Evolutionary conservation across 768 basidiomycete genomes (phyloP).

Genomic region (Amanita pallidorosea): DNA sequence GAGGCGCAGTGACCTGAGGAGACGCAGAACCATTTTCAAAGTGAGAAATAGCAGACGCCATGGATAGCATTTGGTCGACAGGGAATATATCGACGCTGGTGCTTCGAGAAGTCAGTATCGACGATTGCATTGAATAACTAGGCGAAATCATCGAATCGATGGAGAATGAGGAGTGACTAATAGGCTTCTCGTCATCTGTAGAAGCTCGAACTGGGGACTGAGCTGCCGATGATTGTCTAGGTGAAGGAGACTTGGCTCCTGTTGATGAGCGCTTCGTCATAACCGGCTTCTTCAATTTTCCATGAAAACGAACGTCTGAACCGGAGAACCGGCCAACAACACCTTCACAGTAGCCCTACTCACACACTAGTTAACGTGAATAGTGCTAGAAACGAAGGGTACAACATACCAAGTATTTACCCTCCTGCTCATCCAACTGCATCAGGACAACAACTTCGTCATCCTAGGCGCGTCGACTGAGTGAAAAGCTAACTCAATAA

Average conservation of each 20-base stretch:
- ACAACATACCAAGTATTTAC: slow-evolving; percentile 49
- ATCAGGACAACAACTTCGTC: slow-evolving; percentile 74
- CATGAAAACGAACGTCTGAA: slow-evolving; percentile 54
- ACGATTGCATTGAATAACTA: not conserved
- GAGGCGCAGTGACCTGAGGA: slow-evolving; percentile 1
- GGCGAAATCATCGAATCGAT: not conserved
- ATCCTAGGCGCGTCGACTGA: slow-evolving; percentile 30
- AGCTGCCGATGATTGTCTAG: not conserved
- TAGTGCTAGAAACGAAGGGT: not conserved
- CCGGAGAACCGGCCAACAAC: slow-evolving; percentile 71
- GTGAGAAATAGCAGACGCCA: not conserved
- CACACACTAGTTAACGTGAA: not conserved
- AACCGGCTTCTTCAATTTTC: slow-evolving; percentile 70
- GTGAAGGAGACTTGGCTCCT: slow-evolving; percentile 5
- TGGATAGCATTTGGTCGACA: not conserved
- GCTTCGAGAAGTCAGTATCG: not conserved
- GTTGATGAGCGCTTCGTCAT: slow-evolving; percentile 59
- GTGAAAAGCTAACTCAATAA: slow-evolving; percentile 2
- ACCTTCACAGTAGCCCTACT: slow-evolving; percentile 78
- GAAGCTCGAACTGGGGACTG: not conserved
- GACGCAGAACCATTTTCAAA: not conserved
- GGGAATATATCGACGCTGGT: not conserved
- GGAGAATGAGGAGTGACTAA: slow-evolving; percentile 17
- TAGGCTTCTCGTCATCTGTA: slow-evolving; percentile 10
- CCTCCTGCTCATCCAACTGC: slow-evolving; percentile 47